These are phyloP conservation scores for Marasmius sp. DNA, from an alignment of 1,284 basidiomycete species.

Conservation along the genomic window DNA sequence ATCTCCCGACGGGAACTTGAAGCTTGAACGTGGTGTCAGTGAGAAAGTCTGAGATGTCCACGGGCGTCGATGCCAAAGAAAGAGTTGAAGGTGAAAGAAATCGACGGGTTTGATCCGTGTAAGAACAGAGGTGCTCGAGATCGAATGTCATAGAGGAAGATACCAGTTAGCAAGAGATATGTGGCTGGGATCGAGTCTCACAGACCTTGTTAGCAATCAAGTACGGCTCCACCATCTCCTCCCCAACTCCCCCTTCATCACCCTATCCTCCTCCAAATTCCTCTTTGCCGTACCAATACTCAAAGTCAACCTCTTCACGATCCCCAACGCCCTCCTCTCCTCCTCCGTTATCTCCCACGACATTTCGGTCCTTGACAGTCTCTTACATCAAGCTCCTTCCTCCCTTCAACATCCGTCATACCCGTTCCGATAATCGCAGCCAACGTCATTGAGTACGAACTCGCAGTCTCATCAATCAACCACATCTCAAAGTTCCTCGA, in stretches of 20 bases:
- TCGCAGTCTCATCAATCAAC: conserved; percentile 57
- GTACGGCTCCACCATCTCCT: conserved; percentile 20
- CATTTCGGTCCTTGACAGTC: conserved; percentile 17
- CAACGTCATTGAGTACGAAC: conserved; percentile 40
- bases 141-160: no score
- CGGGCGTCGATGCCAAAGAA: no score
- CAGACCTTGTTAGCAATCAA: conserved; percentile 23
- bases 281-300: conserved; percentile 19
- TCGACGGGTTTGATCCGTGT: no score
- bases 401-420: conserved; percentile 25
- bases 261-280: conserved; percentile 16
- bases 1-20: no score
- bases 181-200: background rate
- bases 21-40: no score
- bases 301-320: conserved; percentile 25
- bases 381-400: conserved; percentile 17
- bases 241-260: conserved; percentile 16
- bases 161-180: background rate
- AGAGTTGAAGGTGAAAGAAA: no score
- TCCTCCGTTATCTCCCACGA: conserved; percentile 22
- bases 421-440: conserved; percentile 37
- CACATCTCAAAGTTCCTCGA: conserved; percentile 64
- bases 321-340: conserved; percentile 22
- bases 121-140: no score
- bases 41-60: no score